These are phyloP conservation scores for Debaryomyces fabryi DNA, from an alignment of 1,139 yeast genomes.

Conservation along the genomic window DNA sequence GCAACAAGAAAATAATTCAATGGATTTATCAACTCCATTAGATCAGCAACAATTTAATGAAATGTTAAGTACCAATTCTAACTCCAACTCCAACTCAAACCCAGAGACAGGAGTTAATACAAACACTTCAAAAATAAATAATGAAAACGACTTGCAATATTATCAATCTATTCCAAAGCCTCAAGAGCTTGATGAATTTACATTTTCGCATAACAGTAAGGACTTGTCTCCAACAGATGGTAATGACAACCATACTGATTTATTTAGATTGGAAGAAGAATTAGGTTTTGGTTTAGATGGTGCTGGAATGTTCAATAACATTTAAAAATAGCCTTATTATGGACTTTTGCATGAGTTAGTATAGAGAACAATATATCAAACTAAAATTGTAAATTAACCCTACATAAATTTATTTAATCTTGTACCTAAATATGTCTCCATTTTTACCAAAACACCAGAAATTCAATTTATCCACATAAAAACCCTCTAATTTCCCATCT, in stretches of 20 bases:
- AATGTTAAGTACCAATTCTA: slow-evolving; percentile 5
- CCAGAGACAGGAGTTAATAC: slow-evolving; percentile 37
- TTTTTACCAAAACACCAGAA: slow-evolving; percentile 57
- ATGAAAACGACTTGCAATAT: slow-evolving; percentile 29
- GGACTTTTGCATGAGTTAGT: slow-evolving; percentile 6
- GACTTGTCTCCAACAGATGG: slow-evolving; percentile 10
- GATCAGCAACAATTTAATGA: slow-evolving; percentile 13
- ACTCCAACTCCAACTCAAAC: slow-evolving; percentile 13
- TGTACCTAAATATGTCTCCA: slow-evolving; percentile 52
- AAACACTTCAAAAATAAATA: slow-evolving; percentile 25
- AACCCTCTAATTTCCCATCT: slow-evolving; percentile 50
- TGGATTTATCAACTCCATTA: slow-evolving; percentile 13
- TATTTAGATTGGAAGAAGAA: slow-evolving; percentile 48
- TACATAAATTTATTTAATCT: slow-evolving; percentile 12
- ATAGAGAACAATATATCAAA: slow-evolving; percentile 2
- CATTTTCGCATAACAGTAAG: slow-evolving; percentile 24
- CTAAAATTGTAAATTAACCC: background rate
- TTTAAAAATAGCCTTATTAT: slow-evolving; percentile 8
- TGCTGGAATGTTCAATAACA: slow-evolving; percentile 26
- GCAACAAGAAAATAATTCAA: slow-evolving; percentile 22
- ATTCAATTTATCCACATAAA: slow-evolving; percentile 37
- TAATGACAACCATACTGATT: slow-evolving; percentile 22
- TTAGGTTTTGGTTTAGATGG: slow-evolving; percentile 52
- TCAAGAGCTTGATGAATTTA: slow-evolving; percentile 48
- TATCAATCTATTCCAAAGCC: slow-evolving; percentile 49